Evolutionary conservation across 176 grass and related monocot genomes (phyloP).

Genomic region (Pontederia crassipes): DNA sequence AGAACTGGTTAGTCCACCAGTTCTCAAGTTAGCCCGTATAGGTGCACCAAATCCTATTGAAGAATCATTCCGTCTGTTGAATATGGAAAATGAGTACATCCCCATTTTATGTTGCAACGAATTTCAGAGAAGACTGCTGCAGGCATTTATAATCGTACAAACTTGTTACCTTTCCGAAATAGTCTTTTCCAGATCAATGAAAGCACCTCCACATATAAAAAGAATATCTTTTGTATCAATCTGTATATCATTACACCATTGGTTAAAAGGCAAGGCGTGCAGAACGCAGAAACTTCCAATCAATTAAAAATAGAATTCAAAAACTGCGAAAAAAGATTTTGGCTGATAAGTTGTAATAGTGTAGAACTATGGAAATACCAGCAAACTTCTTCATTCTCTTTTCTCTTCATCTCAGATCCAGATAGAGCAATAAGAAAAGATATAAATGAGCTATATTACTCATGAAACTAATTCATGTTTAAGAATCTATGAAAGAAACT

Average conservation of each 20-base stretch:
- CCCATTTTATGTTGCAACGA: constrained; percentile 15
- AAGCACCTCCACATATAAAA: constrained; percentile 98
- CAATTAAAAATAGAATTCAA: background rate
- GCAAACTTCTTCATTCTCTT: background rate
- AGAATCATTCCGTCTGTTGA: constrained; percentile 85
- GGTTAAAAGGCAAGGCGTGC: constrained; percentile 19
- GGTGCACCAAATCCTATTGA: constrained; percentile 99
- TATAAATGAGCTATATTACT: no score
- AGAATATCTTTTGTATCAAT: constrained; percentile 99
- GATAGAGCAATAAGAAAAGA: no score
- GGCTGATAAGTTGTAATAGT: background rate
- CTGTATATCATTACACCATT: constrained; percentile 31
- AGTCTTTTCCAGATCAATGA: constrained; percentile 92
- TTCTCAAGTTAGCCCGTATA: constrained; percentile 76
- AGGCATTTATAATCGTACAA: constrained; percentile 3
- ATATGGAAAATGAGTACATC: constrained; percentile 27
- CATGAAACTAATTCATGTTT: no score
- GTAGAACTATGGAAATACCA: background rate
- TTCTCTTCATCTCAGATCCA: background rate
- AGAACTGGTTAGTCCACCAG: constrained; percentile 47
- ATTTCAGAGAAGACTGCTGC: constrained; percentile 4
- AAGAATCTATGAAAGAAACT: no score
- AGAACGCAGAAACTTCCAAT: background rate
- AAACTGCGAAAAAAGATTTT: background rate
- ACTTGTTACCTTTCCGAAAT: constrained; percentile 87